phyloP scores from a whole-genome alignment of 768 basidiomycete genomes.

The Dioszegia crocea region DNA sequence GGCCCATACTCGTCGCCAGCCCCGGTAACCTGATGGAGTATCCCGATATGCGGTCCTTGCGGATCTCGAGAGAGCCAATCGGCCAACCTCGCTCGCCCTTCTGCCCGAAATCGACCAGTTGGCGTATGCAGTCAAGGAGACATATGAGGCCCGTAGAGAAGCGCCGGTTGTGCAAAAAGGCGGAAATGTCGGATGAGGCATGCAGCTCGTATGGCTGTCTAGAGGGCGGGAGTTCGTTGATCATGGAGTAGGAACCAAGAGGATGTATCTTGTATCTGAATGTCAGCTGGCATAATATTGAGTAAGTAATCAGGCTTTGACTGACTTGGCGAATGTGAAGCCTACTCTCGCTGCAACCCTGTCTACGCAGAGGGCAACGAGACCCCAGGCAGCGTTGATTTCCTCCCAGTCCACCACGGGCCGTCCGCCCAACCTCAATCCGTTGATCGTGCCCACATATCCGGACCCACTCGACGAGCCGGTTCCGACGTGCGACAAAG shows the following conservation, averaged over 20 bases:
- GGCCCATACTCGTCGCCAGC: slow-evolving; percentile 50
- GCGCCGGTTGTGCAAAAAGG: slow-evolving; percentile 85
- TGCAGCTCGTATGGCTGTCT: slow-evolving; percentile 72
- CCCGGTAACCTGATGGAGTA: slow-evolving; percentile 91
- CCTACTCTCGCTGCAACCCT: slow-evolving; percentile 89
- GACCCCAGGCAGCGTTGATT: slow-evolving; percentile 98
- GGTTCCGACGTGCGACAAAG: neutral
- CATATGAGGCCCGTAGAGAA: slow-evolving; percentile 97
- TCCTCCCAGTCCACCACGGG: slow-evolving; percentile 92
- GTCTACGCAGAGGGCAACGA: slow-evolving; percentile 83
- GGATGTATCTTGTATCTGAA: slow-evolving; percentile 81
- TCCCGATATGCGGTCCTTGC: slow-evolving; percentile 92
- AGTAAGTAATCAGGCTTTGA: neutral
- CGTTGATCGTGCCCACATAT: slow-evolving; percentile 88
- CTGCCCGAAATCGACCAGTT: slow-evolving; percentile 80
- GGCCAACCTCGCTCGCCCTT: slow-evolving; percentile 67
- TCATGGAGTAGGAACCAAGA: slow-evolving; percentile 89
- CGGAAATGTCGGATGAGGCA: slow-evolving; percentile 85
- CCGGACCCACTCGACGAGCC: slow-evolving; percentile 3
- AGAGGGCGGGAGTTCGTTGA: slow-evolving; percentile 57
- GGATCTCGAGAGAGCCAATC: slow-evolving; percentile 74
- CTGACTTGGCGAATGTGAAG: slow-evolving; percentile 78
- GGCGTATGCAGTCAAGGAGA: slow-evolving; percentile 88
- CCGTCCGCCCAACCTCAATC: slow-evolving; percentile 81
- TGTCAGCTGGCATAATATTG: neutral